phyloP scores from a whole-genome alignment of 352 stramenopile genomes.

The Pythium utonaiense region DNA sequence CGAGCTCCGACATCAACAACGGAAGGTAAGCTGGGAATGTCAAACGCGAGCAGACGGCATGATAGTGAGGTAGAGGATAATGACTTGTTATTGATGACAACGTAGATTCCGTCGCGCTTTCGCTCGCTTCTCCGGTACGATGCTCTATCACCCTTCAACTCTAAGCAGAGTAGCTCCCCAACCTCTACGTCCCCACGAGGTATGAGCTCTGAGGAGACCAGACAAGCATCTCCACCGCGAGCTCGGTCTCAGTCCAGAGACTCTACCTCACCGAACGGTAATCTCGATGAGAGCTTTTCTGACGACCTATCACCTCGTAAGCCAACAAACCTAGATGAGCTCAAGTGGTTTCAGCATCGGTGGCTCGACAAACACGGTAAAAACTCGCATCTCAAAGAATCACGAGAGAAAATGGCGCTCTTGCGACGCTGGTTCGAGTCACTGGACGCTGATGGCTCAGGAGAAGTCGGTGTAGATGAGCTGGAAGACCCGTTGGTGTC shows the following conservation, averaged over 20 bases:
- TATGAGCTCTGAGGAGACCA: neutral
- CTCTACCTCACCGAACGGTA: neutral
- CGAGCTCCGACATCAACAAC: slow-evolving; percentile 16
- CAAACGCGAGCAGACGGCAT: no score
- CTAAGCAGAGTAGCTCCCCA: neutral
- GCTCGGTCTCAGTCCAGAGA: neutral
- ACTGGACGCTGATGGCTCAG: slow-evolving; percentile 80
- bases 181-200: neutral
- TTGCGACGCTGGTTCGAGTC: slow-evolving; percentile 84
- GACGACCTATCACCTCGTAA: slow-evolving; percentile 7
- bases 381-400: slow-evolving; percentile 61
- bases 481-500: slow-evolving; percentile 88
- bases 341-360: slow-evolving; percentile 72
- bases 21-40: slow-evolving; percentile 28
- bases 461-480: slow-evolving; percentile 78
- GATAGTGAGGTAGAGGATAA: no score
- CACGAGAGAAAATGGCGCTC: slow-evolving; percentile 60
- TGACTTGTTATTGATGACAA: neutral
- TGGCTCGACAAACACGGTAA: slow-evolving; percentile 79
- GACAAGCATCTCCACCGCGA: neutral
- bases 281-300: neutral
- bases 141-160: slow-evolving; percentile 5
- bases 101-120: slow-evolving; percentile 44
- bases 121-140: slow-evolving; percentile 27
- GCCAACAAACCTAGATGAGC: slow-evolving; percentile 50